Conservation (phyloP, 139 green algal genomes). For the Asterochloris sp. region DNA sequence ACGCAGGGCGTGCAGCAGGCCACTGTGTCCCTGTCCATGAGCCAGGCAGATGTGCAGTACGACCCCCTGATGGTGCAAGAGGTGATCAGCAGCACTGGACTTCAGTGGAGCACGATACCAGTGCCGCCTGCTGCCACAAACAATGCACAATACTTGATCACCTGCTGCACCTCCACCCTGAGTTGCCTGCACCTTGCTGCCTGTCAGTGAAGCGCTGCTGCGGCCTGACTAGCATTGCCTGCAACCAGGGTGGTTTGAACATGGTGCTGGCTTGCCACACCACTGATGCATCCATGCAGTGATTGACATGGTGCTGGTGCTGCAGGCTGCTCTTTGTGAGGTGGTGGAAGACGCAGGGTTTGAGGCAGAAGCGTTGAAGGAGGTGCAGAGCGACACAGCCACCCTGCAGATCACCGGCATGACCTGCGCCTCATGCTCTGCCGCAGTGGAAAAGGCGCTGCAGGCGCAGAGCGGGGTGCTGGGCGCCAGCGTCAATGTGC, state of each 20-base stretch:
- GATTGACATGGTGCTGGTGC: not conserved
- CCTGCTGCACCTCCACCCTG: too few species aligned
- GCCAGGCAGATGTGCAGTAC: constrained; percentile 34
- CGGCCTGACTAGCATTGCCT: too few species aligned
- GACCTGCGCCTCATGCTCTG: constrained; percentile 74
- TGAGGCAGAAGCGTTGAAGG: constrained; percentile 31
- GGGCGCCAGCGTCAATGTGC: constrained; percentile 46
- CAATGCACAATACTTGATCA: too few species aligned
- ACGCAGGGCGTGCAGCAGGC: constrained; percentile 43
- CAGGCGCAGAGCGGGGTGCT: constrained; percentile 18
- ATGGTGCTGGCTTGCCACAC: too few species aligned
- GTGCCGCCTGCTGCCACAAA: too few species aligned
- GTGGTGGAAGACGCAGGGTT: constrained; percentile 72
- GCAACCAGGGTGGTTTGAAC: too few species aligned
- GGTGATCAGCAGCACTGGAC: not conserved
- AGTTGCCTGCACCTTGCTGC: not conserved
- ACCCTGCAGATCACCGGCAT: constrained; percentile 66
- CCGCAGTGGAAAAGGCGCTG: constrained; percentile 64
- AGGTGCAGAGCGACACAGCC: constrained; percentile 15
- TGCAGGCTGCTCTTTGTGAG: constrained; percentile 18
- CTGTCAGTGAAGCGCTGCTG: too few species aligned
- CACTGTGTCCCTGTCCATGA: constrained; percentile 41
- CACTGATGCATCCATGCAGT: too few species aligned
- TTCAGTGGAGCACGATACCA: too few species aligned
- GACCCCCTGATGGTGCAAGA: constrained; percentile 2